Conservation (phyloP, 192 early-diverging fungal species). For the Gamsiella multidivaricata region DNA sequence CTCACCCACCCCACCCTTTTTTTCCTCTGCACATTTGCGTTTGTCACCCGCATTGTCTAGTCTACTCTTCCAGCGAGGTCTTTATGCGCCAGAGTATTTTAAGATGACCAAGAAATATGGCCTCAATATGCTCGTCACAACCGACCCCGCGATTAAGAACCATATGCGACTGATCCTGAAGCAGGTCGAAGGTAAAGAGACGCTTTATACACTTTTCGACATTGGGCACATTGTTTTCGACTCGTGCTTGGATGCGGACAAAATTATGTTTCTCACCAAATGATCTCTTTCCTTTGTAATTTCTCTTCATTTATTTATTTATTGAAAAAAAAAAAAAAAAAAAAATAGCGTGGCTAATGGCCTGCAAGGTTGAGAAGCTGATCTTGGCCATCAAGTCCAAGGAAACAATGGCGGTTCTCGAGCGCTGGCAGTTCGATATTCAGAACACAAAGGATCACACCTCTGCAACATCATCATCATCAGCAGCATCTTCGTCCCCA, state of each 20-base stretch:
- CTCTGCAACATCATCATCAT: background rate
- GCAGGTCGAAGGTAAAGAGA: conserved; percentile 80
- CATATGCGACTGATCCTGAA: conserved; percentile 83
- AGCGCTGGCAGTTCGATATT: conserved; percentile 97
- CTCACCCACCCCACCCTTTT: too few species aligned
- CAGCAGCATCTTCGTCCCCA: background rate
- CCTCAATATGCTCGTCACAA: conserved; percentile 83
- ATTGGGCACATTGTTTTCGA: background rate
- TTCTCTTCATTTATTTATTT: background rate
- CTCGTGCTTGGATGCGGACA: too few species aligned
- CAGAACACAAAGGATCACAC: conserved; percentile 67
- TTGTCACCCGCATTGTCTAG: too few species aligned
- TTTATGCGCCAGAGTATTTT: conserved; percentile 96
- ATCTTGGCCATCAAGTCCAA: conserved; percentile 89
- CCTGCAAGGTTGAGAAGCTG: conserved; percentile 81
- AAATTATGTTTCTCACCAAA: too few species aligned
- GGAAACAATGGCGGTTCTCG: conserved; percentile 84
- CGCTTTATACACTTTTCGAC: background rate
- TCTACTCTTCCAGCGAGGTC: conserved; percentile 90
- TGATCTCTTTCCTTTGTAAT: background rate
- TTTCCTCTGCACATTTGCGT: too few species aligned
- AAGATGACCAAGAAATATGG: conserved; percentile 88
- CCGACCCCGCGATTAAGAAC: conserved; percentile 73
- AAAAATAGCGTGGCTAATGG: conserved; percentile 81
- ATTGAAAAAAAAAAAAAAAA: background rate